Percentiles rank a stretch among this genome's conserved stretches.
Conservation (phyloP, 768 basidiomycete species). For the Termitomyces heimii region DNA sequence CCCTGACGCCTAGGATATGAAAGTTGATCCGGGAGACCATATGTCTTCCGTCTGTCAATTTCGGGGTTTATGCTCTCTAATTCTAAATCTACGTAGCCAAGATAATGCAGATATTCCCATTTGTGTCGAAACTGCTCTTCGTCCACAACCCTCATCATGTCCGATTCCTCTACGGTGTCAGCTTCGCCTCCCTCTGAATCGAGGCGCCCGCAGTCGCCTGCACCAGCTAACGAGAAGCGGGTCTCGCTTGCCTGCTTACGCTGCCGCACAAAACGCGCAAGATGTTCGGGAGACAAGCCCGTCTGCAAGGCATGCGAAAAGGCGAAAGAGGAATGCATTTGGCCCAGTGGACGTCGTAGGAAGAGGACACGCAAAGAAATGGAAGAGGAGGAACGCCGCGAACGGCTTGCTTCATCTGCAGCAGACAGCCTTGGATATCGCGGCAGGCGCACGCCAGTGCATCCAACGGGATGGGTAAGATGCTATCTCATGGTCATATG, state of each 20-base stretch:
- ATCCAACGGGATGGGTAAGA: slow-evolving; percentile 1
- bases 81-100: background rate
- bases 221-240: slow-evolving; percentile 10
- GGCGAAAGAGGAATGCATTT: slow-evolving; percentile 10
- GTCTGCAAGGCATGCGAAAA: slow-evolving; percentile 11
- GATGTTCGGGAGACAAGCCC: slow-evolving; percentile 13
- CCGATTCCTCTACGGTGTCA: slow-evolving; percentile 3
- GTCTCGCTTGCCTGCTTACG: slow-evolving; percentile 12
- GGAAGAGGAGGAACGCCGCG: slow-evolving; percentile 11
- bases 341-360: slow-evolving; percentile 11
- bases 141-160: slow-evolving; percentile 5
- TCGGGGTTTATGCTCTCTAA: background rate
- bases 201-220: slow-evolving; percentile 1
- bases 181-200: slow-evolving; percentile 1
- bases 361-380: slow-evolving; percentile 12
- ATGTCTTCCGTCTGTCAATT: background rate
- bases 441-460: background rate
- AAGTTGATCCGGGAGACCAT: slow-evolving; percentile 1
- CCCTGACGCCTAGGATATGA: background rate
- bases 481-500: background rate
- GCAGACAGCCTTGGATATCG: slow-evolving; percentile 7
- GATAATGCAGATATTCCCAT: slow-evolving; percentile 6
- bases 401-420: slow-evolving; percentile 7
- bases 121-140: background rate
- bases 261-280: slow-evolving; percentile 12